Conservation (phyloP, 805 yeast species). For the Starmerella kuoi region DNA sequence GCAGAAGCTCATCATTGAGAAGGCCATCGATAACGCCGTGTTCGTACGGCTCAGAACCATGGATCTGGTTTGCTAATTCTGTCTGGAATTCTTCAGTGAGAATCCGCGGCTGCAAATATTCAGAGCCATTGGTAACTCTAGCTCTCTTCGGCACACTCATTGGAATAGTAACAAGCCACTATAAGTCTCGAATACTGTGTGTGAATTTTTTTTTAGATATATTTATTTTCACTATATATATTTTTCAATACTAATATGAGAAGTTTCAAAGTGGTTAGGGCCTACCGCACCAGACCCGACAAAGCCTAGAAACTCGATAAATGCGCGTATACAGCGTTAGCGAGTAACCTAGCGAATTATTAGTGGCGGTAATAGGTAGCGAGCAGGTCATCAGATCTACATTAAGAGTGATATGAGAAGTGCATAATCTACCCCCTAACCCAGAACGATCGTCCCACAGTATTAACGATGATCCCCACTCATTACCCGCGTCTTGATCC, state of each 20-base stretch:
- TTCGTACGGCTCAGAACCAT: slow-evolving; percentile 59
- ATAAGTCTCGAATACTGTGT: background rate
- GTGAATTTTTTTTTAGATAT: no score
- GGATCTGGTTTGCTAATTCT: slow-evolving; percentile 28
- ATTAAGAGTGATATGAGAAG: no score
- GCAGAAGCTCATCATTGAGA: slow-evolving; percentile 61
- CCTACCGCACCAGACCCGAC: slow-evolving; percentile 1
- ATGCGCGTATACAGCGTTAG: background rate
- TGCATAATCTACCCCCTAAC: no score
- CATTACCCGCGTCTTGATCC: no score
- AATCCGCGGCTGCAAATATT: slow-evolving; percentile 10
- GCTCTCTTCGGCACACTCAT: slow-evolving; percentile 5
- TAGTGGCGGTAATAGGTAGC: no score
- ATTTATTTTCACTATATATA: background rate
- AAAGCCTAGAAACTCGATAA: background rate
- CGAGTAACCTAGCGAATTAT: no score
- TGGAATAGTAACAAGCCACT: background rate
- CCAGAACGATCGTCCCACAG: no score
- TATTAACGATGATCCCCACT: no score
- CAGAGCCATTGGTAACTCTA: background rate
- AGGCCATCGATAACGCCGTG: slow-evolving; percentile 78
- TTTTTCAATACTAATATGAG: no score
- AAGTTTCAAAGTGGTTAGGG: slow-evolving; percentile 1
- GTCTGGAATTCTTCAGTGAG: slow-evolving; percentile 12
- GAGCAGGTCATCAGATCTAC: no score